Percentiles rank a stretch among this genome's conserved stretches.
Evolutionary conservation across 805 yeast genomes (phyloP).

Genomic region (Saccharomyces paradoxus): DNA sequence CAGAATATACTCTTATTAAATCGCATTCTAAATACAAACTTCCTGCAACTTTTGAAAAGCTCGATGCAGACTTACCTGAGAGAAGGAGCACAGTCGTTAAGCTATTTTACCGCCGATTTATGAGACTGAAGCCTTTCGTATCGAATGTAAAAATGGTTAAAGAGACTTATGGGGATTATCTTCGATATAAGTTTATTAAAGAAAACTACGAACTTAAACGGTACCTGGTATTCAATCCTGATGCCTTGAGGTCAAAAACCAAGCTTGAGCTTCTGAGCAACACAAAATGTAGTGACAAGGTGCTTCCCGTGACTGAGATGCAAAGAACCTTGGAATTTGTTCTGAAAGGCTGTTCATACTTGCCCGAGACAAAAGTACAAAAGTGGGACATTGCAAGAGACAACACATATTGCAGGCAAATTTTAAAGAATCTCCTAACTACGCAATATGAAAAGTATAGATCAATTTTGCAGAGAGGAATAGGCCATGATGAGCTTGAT

Average conservation of each 20-base stretch:
- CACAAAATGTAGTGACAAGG: slow-evolving; percentile 1
- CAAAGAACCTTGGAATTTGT: slow-evolving; percentile 20
- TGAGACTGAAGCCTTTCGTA: slow-evolving; percentile 22
- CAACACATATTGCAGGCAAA: slow-evolving; percentile 15
- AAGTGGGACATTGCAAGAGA: slow-evolving; percentile 10
- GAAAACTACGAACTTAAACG: slow-evolving; percentile 23
- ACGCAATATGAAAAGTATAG: slow-evolving; percentile 21
- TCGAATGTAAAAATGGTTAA: slow-evolving; percentile 21
- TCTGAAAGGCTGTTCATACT: slow-evolving; percentile 13
- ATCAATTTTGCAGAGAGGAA: slow-evolving; percentile 4
- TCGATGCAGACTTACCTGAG: background rate
- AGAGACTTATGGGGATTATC: slow-evolving; percentile 21
- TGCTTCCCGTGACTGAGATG: slow-evolving; percentile 3
- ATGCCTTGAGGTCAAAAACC: background rate
- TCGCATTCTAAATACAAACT: slow-evolving; percentile 10
- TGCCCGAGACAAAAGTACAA: slow-evolving; percentile 4
- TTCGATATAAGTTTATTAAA: slow-evolving; percentile 22
- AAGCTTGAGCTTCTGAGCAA: background rate
- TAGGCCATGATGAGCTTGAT: background rate
- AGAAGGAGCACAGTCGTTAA: slow-evolving; percentile 1
- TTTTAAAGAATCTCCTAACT: slow-evolving; percentile 24
- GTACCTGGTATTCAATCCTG: slow-evolving; percentile 5
- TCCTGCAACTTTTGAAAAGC: slow-evolving; percentile 1
- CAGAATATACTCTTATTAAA: slow-evolving; percentile 11
- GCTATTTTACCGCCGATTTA: slow-evolving; percentile 20